A percentile compares a stretch with the other conserved stretches of the same genome.
Evolutionary conservation across 495 filamentous ascomycete species (phyloP).

Genomic region (Neurospora sp.): DNA sequence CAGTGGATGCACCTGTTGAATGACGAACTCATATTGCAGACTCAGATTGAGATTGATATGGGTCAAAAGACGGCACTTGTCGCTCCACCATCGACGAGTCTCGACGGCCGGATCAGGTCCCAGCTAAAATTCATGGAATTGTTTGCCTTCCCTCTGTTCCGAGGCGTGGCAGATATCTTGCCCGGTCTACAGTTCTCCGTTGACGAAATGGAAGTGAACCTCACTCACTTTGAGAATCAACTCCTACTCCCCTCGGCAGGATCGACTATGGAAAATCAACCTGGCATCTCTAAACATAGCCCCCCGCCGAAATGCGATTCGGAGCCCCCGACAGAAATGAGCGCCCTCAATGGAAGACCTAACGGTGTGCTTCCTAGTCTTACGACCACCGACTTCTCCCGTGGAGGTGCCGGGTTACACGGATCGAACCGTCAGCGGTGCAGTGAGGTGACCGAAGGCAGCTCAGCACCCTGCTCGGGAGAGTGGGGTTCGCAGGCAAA

Average conservation of each 20-base stretch:
- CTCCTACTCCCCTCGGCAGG: constrained; percentile 23
- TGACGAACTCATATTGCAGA: constrained; percentile 89
- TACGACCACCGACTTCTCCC: constrained; percentile 22
- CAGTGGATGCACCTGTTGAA: constrained; percentile 86
- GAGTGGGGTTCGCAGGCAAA: constrained; percentile 46
- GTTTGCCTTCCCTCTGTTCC: constrained; percentile 85
- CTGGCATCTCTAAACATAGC: background rate
- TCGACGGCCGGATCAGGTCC: constrained; percentile 70
- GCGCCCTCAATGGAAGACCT: constrained; percentile 3
- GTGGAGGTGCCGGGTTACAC: constrained; percentile 16
- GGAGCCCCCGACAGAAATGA: constrained; percentile 9
- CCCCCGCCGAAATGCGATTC: background rate
- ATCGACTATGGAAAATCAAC: constrained; percentile 5
- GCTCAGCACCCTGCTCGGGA: constrained; percentile 34
- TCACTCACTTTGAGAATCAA: constrained; percentile 56
- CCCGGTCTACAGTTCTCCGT: constrained; percentile 75
- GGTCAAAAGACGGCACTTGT: constrained; percentile 79
- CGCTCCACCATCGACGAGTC: constrained; percentile 72
- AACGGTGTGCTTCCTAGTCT: constrained; percentile 22
- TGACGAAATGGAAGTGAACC: constrained; percentile 67
- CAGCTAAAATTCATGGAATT: constrained; percentile 95
- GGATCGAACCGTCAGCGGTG: constrained; percentile 32
- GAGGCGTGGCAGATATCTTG: constrained; percentile 71
- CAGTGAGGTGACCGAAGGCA: constrained; percentile 43
- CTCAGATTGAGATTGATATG: constrained; percentile 79